Evolutionary conservation across 495 filamentous ascomycete genomes (phyloP).

Genomic region (Penicillium flavigenum): DNA sequence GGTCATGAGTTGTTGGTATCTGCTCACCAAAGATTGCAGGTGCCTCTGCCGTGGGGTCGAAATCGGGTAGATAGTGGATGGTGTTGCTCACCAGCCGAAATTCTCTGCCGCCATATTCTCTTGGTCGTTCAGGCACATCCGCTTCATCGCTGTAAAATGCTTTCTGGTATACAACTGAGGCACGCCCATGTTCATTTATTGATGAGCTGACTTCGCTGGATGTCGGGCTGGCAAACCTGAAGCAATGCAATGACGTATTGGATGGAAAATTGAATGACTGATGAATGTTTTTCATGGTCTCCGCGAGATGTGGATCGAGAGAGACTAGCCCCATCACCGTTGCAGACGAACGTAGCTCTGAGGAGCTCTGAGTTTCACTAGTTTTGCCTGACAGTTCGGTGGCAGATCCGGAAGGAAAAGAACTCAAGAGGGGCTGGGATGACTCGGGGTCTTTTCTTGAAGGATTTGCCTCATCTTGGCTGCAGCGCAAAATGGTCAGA

Average conservation of each 20-base stretch:
- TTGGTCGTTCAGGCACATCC: constrained; percentile 75
- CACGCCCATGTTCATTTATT: constrained; percentile 37
- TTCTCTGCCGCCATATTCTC: constrained; percentile 87
- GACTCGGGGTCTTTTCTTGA: constrained; percentile 39
- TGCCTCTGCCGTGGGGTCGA: constrained; percentile 64
- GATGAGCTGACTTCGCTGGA: constrained; percentile 32
- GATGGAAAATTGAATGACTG: constrained; percentile 33
- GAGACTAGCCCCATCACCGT: constrained; percentile 13
- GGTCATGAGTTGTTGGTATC: constrained; percentile 43
- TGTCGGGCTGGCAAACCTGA: constrained; percentile 29
- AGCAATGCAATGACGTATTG: constrained; percentile 24
- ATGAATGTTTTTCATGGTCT: constrained; percentile 24
- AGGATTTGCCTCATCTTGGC: constrained; percentile 56
- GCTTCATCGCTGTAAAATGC: constrained; percentile 82
- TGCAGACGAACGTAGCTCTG: constrained; percentile 26
- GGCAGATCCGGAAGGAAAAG: constrained; percentile 17
- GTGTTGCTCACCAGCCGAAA: constrained; percentile 76
- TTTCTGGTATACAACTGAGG: constrained; percentile 74
- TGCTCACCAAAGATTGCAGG: constrained; percentile 57
- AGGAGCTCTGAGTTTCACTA: constrained; percentile 16
- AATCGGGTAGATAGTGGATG: constrained; percentile 73
- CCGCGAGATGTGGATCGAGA: constrained; percentile 26
- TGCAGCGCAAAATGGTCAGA: constrained; percentile 63
- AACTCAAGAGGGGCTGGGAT: constrained; percentile 18
- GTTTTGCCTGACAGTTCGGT: constrained; percentile 10